Base-by-base conservation (phyloP, 106 monocot species). In the Phalaenopsis aphrodite region DNA sequence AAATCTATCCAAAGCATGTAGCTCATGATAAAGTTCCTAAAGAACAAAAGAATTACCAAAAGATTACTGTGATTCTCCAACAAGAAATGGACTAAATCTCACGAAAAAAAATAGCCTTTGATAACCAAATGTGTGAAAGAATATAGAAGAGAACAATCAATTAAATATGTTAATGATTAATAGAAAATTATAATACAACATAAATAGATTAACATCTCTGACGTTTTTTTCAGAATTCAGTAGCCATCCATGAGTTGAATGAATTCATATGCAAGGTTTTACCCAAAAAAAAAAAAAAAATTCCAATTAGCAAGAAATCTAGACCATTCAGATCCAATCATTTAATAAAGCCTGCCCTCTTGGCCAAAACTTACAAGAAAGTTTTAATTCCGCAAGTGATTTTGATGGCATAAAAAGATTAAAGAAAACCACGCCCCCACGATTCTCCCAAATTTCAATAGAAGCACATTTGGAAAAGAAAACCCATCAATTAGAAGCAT, bases 1-100 rank as follows among this genome's bases (percentile, higher is more conserved):
- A 86, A 91, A 88, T 91, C 91, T 88, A 78, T 91, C 91, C 68
- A 91, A 78, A 36, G 91, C 84, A 91, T 88, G 88, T 39, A 90
- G 67, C 74, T 90, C 90, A 46, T 90, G 90, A 76, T 90, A 90
- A 38, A 90, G 66, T 76, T 90, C 90, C 90, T 90, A 80, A 76
- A 24, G 14, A 76, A 52, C 76, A 49, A 47, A 76, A 42, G 43
- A 45, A 43, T 19, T n/a, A 18, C 5, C 17, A 76, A 52, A 76
- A 76, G 5, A 49, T 12, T 3, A 76, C 39, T 15, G 69, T 76
- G 47, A 76, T 76, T 49, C 46, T 42, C 4, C 49, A 36, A 76
- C 16, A 52, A 30, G 24, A 18, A 75, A 75, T 17, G 8, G n/a
- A 75, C n/a, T 30, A 76, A 76, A 47, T 14, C 11, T 52, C 76